A percentile compares a stretch with the other conserved stretches of the same genome.
Conservation (phyloP, 2,329 filamentous ascomycete genomes). For the Trichothecium sympodiale region DNA sequence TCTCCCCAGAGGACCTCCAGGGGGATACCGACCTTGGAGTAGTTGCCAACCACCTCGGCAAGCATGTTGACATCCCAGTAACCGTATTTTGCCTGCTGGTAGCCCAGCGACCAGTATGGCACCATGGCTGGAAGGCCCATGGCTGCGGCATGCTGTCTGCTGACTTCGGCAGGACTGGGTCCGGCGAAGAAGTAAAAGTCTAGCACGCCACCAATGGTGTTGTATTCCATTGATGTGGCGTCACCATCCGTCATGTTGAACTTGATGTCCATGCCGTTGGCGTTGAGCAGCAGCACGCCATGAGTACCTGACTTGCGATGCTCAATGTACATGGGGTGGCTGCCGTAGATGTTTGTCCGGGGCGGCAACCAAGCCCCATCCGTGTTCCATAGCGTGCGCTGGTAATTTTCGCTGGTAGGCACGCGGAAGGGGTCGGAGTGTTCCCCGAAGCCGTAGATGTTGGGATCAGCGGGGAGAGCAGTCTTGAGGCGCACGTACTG, state of each 20-base stretch:
- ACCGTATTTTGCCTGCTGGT: conserved; percentile 53
- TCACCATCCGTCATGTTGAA: conserved; percentile 51
- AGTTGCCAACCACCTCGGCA: conserved; percentile 57
- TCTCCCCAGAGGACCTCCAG: conserved; percentile 44
- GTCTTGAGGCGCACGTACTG: conserved; percentile 64
- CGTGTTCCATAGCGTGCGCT: conserved; percentile 57
- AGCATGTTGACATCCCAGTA: conserved; percentile 54
- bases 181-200: conserved; percentile 60
- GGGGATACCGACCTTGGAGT: conserved; percentile 52
- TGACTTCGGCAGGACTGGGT: conserved; percentile 44
- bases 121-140: conserved; percentile 48
- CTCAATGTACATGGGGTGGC: conserved; percentile 67
- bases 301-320: conserved; percentile 48
- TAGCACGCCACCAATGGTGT: conserved; percentile 63
- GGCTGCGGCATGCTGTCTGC: conserved; percentile 47
- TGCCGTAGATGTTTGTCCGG: conserved; percentile 59
- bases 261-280: conserved; percentile 68
- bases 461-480: conserved; percentile 51
- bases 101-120: conserved; percentile 53
- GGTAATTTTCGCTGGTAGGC: conserved; percentile 50
- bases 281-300: conserved; percentile 61
- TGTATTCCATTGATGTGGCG: conserved; percentile 64
- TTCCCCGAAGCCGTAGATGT: conserved; percentile 67
- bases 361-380: conserved; percentile 52
- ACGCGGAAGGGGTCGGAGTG: conserved; percentile 57